These are phyloP conservation scores for Oenanthe sinensis DNA, from an alignment of 129 eudicot species.

Conservation along the genomic window DNA sequence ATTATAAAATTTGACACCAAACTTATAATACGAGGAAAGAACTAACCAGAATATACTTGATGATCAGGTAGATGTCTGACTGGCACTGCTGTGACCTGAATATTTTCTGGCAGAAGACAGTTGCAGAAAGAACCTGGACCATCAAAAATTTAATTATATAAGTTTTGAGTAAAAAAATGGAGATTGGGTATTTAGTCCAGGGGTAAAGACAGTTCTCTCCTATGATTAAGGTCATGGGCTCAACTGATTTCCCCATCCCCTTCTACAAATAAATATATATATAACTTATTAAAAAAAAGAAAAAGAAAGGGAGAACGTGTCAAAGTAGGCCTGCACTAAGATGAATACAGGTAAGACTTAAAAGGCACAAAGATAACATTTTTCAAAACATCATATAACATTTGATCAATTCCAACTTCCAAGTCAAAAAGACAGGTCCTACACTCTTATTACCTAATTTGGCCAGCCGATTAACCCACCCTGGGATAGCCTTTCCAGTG, in stretches of 20 bases:
- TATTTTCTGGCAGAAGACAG: slow-evolving; percentile 81
- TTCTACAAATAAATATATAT: no score
- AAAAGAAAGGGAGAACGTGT: no score
- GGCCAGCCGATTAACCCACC: slow-evolving; percentile 95
- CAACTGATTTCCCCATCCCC: no score
- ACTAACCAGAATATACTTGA: slow-evolving; percentile 49
- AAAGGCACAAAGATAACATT: background rate
- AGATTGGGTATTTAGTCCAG: background rate
- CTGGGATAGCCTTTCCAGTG: slow-evolving; percentile 73
- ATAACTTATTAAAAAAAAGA: background rate
- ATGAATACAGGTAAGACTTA: background rate
- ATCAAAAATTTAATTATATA: slow-evolving; percentile 5
- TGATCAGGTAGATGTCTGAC: slow-evolving; percentile 71
- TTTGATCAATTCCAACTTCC: background rate
- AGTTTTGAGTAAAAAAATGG: background rate
- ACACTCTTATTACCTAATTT: slow-evolving; percentile 61
- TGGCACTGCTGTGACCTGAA: slow-evolving; percentile 51
- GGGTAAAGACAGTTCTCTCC: background rate
- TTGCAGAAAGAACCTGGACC: slow-evolving; percentile 82
- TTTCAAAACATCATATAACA: background rate
- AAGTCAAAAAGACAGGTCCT: background rate
- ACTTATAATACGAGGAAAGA: background rate
- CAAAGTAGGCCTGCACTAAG: background rate
- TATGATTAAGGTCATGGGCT: background rate
- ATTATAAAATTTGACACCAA: background rate